Evolutionary conservation across 2,329 filamentous ascomycete genomes (phyloP), one percentile per base, ranked within the genome.

Genomic region (Colletotrichum higginsianum): DNA sequence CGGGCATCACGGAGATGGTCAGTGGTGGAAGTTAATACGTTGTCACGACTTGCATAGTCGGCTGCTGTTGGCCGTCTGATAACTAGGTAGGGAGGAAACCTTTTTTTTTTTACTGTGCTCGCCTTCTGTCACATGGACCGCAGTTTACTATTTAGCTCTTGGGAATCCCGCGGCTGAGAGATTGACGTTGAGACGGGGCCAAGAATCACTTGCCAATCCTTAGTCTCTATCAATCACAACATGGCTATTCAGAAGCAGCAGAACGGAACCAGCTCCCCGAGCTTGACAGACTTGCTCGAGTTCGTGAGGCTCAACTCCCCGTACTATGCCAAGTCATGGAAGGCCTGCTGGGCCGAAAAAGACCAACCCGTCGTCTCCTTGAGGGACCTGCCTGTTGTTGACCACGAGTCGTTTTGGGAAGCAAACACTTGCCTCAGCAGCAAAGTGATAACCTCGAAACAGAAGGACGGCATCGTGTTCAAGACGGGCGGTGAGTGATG

Each of bases 381-480:
- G 23, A n/a, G 35, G 6, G 38, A 63, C 1, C 35, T 71, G 26
- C 65, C 68, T 16, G 12, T 61, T 21, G 65, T 71, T 11, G 53
- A 71, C 16, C 65, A 64, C 26, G 60, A 64, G 38, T 63, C 65
- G 3, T 68, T 71, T 7, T 71, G 68, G 68, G 38, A 62, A 35
- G 40, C 68, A 26, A 71, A 71, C 42, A 71, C 68, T 1, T 71
- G 68, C 18, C 68, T 63, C 11, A 55, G 64, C 15, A 71, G 68
- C 21, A 49, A 71, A 18, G 65, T 71, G 12, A 16, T 71, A 18
- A 71, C 68, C 1, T 68, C 65, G 15, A 68, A 68, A 40, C 68
- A 71, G 35, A 68, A 63, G 12, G 58, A 71, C 7, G 68, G 68
- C 3, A 68, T 71, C 6, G 55, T 71, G 2, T 71, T 71, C 40